phyloP scores from a whole-genome alignment of 192 early-diverging fungal genomes.

The Thamnidium elegans region DNA sequence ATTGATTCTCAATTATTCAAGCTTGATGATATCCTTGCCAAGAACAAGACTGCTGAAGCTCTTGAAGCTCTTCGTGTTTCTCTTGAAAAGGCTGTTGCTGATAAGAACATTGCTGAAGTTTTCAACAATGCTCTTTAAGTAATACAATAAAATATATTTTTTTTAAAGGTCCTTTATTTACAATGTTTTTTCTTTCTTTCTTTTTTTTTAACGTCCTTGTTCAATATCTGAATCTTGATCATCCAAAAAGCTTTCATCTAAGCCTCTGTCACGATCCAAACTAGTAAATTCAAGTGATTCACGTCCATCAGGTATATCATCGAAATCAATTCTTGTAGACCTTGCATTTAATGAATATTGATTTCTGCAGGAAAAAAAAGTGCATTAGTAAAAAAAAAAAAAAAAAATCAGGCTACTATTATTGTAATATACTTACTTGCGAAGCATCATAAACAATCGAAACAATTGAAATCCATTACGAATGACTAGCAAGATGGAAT shows the following conservation, averaged over 20 bases:
- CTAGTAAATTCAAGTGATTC: slow-evolving; percentile 15
- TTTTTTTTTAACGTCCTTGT: background rate
- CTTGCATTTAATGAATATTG: slow-evolving; percentile 30
- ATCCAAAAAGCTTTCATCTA: slow-evolving; percentile 15
- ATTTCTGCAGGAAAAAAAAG: slow-evolving; percentile 11
- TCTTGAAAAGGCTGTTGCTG: slow-evolving; percentile 62
- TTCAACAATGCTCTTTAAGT: slow-evolving; percentile 45
- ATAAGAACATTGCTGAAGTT: slow-evolving; percentile 57
- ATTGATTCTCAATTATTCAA: slow-evolving; percentile 70
- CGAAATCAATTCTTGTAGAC: slow-evolving; percentile 29
- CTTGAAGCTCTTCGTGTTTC: slow-evolving; percentile 54
- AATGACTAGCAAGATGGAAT: slow-evolving; percentile 69
- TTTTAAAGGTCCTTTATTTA: background rate
- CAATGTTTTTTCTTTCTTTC: background rate
- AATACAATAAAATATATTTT: background rate
- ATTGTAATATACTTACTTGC: slow-evolving; percentile 45
- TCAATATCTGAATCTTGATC: slow-evolving; percentile 19
- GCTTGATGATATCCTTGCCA: slow-evolving; percentile 77
- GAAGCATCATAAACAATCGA: slow-evolving; percentile 63
- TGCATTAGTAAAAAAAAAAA: background rate
- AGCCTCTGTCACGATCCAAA: slow-evolving; percentile 16
- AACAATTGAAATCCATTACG: slow-evolving; percentile 69
- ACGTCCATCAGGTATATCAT: slow-evolving; percentile 10
- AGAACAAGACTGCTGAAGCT: slow-evolving; percentile 52
- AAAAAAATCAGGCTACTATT: background rate